These are phyloP conservation scores for Amanita muscaria DNA, from an alignment of 768 basidiomycete genomes.

Conservation along the genomic window DNA sequence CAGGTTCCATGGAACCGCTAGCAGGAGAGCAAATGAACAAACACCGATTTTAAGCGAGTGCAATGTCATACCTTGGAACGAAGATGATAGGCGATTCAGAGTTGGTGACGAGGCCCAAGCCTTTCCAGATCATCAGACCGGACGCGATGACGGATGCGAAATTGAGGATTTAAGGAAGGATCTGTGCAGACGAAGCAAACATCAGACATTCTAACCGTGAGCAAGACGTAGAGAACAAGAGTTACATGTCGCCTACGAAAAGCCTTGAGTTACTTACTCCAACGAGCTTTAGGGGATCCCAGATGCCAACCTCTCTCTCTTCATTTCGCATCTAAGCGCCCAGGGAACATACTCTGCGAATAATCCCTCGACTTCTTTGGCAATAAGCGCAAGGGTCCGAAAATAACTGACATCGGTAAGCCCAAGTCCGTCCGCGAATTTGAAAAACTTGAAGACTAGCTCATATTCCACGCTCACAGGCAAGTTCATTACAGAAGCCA, in stretches of 20 bases:
- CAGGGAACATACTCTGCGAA: conserved; percentile 85
- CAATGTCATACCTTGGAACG: conserved; percentile 64
- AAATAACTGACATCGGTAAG: conserved; percentile 65
- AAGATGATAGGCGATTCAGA: conserved; percentile 96
- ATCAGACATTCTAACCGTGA: conserved; percentile 18
- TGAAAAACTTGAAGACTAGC: conserved; percentile 90
- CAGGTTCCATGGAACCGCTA: conserved; percentile 95
- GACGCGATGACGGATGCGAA: conserved; percentile 87
- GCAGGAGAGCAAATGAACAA: neutral
- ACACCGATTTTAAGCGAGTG: neutral
- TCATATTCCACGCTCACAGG: conserved; percentile 89
- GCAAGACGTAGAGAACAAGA: conserved; percentile 11
- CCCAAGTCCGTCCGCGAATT: conserved; percentile 89
- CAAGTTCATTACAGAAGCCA: conserved; percentile 87
- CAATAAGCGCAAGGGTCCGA: conserved; percentile 73
- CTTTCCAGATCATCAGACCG: conserved; percentile 98
- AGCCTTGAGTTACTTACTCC: conserved; percentile 67
- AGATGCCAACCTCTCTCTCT: conserved; percentile 75
- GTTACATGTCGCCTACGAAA: conserved; percentile 64
- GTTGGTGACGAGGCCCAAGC: conserved; percentile 80
- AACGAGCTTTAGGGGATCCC: conserved; percentile 73
- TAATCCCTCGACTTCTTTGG: conserved; percentile 41
- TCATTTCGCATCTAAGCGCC: conserved; percentile 83
- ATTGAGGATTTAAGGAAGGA: conserved; percentile 86
- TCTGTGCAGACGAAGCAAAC: conserved; percentile 42